A percentile compares a stretch with the other conserved stretches of the same genome.
phyloP scores from a whole-genome alignment of 345 rosid species.

The Geranium rotundifolium region DNA sequence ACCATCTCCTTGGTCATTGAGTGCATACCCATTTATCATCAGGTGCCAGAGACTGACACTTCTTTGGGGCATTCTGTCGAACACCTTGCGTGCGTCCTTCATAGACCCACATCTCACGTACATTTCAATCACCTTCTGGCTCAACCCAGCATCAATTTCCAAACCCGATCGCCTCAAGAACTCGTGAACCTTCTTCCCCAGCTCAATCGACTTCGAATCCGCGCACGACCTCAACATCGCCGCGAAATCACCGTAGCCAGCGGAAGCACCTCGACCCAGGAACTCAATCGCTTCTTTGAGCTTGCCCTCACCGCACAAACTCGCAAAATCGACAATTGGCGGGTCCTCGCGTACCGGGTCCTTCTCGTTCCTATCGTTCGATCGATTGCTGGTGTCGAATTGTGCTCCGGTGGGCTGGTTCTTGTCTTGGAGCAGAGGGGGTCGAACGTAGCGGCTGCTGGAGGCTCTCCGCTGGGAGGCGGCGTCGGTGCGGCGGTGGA shows the following conservation, averaged over 20 bases:
- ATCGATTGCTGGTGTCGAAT: background rate
- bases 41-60: slow-evolving; percentile 29
- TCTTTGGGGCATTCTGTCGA: slow-evolving; percentile 42
- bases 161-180: slow-evolving; percentile 26
- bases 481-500: slow-evolving; percentile 20
- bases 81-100: slow-evolving; percentile 36
- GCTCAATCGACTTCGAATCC: slow-evolving; percentile 22
- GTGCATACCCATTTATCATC: slow-evolving; percentile 36
- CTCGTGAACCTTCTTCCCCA: slow-evolving; percentile 26
- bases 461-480: background rate
- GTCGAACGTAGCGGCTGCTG: slow-evolving; percentile 2
- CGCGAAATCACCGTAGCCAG: slow-evolving; percentile 24
- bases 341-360: slow-evolving; percentile 12
- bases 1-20: slow-evolving; percentile 24
- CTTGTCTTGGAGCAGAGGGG: slow-evolving; percentile 6
- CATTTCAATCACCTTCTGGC: slow-evolving; percentile 22
- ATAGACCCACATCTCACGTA: slow-evolving; percentile 23
- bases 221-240: slow-evolving; percentile 26
- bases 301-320: slow-evolving; percentile 37
- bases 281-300: slow-evolving; percentile 27
- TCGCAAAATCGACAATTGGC: slow-evolving; percentile 19
- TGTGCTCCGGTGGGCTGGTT: slow-evolving; percentile 4
- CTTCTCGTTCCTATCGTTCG: slow-evolving; percentile 5
- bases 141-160: slow-evolving; percentile 19
- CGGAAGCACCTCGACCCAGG: slow-evolving; percentile 21